Conservation (phyloP, 495 filamentous ascomycete genomes). For the Trichoderma orchidacearum region DNA sequence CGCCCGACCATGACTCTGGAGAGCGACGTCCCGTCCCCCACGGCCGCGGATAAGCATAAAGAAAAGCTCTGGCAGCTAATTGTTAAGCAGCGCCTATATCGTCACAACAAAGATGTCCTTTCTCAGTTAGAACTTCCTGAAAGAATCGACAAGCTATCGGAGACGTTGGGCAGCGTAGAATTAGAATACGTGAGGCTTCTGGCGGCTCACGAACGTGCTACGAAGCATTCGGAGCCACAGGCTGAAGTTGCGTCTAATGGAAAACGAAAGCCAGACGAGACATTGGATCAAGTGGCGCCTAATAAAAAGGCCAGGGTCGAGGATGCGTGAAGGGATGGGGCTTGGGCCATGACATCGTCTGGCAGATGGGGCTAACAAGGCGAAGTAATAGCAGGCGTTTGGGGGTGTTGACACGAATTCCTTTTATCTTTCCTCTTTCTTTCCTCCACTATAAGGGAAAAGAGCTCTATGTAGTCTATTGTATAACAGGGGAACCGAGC, state of each 20-base stretch:
- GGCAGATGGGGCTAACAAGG: background rate
- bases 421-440: too few relatives aligned
- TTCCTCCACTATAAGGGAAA: background rate
- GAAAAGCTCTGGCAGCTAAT: conserved; percentile 77
- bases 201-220: conserved; percentile 16
- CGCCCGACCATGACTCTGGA: conserved; percentile 28
- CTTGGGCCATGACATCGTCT: background rate
- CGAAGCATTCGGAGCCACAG: conserved; percentile 5
- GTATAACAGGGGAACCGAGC: background rate
- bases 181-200: conserved; percentile 68
- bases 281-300: background rate
- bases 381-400: background rate
- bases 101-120: conserved; percentile 62
- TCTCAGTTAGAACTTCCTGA: conserved; percentile 66
- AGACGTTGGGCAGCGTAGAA: conserved; percentile 62
- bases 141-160: conserved; percentile 67
- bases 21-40: conserved; percentile 9
- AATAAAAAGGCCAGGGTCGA: conserved; percentile 23
- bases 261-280: too few relatives aligned
- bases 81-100: conserved; percentile 68
- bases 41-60: conserved; percentile 23
- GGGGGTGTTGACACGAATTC: background rate
- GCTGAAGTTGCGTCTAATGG: conserved; percentile 1
- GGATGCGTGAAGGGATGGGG: conserved; percentile 4
- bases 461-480: background rate